Conservation (phyloP, 169 alveolate species). For the Theileria parva region DNA sequence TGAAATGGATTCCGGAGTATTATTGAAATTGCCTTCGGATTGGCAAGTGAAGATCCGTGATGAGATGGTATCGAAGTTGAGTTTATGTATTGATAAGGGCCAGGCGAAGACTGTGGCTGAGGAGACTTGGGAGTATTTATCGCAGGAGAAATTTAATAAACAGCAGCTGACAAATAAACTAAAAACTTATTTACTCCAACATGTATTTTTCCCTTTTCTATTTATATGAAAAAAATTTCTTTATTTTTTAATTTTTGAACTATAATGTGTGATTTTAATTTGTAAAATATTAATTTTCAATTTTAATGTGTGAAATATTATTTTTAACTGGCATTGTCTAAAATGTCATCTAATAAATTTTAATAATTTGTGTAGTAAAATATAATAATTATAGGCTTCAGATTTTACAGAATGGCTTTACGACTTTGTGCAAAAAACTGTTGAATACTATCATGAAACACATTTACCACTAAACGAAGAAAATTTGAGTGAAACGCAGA, state of each 20-base stretch:
- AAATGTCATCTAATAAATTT: too few relatives aligned
- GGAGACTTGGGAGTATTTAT: conserved; percentile 48
- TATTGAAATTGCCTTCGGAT: conserved; percentile 52
- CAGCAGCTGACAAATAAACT: conserved; percentile 31
- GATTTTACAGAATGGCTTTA: conserved; percentile 66
- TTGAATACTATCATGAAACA: conserved; percentile 29
- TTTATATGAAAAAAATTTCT: not conserved
- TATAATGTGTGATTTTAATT: not conserved
- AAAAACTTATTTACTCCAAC: conserved; percentile 25
- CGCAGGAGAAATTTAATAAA: conserved; percentile 17
- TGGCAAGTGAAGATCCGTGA: conserved; percentile 63
- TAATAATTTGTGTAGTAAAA: not conserved
- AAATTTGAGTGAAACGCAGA: not conserved
- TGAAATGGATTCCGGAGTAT: not conserved
- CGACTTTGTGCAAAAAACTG: conserved; percentile 48
- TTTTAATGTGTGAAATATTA: too few relatives aligned
- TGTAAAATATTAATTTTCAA: too few relatives aligned
- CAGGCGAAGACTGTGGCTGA: conserved; percentile 28
- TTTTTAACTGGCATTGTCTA: not conserved
- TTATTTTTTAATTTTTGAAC: not conserved
- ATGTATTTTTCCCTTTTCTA: conserved; percentile 24
- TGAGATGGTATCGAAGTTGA: conserved; percentile 40
- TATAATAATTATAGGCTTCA: conserved; percentile 29
- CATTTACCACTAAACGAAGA: not conserved
- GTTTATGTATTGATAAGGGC: conserved; percentile 40